Evolutionary conservation across 2,329 filamentous ascomycete species (phyloP), one percentile per base, ranked within the genome.

Genomic region (Fusarium anguioides): DNA sequence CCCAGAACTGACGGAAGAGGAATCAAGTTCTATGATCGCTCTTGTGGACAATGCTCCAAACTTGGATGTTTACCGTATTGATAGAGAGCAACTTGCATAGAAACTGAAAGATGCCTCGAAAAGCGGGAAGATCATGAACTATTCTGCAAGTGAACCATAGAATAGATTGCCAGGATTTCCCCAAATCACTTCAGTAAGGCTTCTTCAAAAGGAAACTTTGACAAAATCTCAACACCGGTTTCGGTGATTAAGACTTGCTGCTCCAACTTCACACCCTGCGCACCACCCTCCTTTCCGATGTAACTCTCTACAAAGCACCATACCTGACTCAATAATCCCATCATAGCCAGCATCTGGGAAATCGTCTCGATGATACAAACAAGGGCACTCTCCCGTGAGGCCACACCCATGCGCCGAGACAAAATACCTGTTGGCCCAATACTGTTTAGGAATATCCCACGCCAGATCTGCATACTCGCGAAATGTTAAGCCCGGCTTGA

Each of bases 401-500:
- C 45, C 52, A 35, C 45, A 57, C 4, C 52, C 57, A 26, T 60
- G 57, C 1, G 52, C 51, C 5, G 45, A 60, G 14, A 60, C 23
- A 36, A 50, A 60, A 31, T 60, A 37, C n/a, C 27, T 39, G 18
- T 46, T 60, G 14, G 35, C 36, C 26, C 23, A 60, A 23, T 46
- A 46, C 27, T 45, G 15, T 6, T 12, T 31, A 15, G 57, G 45
- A 20, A 60, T 50, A 20, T 50, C 45, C 52, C 27, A 60, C 0
- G 45, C 52, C 6, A 29, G 26, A 33, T 60, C 40, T 12, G 40
- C 39, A 26, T 60, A 51, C 5, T 58, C 40, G 18, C 39, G 18
- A 42, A 60, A 60, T 5, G 58, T 58, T 40, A 51, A 41, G 45
- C 52, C 58, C 11, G 45, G 52, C 21, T 45, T 47, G 15, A 60